Evolutionary conservation across 805 yeast genomes (phyloP).

Genomic region (Pichia rugopelliculosa): DNA sequence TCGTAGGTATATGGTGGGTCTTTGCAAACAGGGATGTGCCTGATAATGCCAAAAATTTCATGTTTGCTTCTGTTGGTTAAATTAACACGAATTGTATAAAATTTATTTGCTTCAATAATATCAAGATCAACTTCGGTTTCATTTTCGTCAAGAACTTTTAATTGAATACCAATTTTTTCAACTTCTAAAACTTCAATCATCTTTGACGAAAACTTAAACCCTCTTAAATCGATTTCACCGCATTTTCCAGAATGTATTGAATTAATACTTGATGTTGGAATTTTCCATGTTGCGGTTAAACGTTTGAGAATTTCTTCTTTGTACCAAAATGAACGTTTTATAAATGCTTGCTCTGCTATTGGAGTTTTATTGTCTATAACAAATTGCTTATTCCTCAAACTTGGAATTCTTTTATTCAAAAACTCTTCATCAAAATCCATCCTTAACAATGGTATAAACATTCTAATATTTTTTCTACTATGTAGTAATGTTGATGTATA

Average conservation of each 20-base stretch:
- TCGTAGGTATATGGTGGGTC: slow-evolving; percentile 33
- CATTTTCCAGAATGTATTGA: slow-evolving; percentile 28
- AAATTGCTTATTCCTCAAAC: slow-evolving; percentile 62
- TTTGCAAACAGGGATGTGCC: slow-evolving; percentile 47
- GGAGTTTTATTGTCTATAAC: slow-evolving; percentile 48
- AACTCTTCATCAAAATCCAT: slow-evolving; percentile 36
- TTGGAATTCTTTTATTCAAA: slow-evolving; percentile 55
- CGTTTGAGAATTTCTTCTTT: slow-evolving; percentile 54
- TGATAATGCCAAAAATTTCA: slow-evolving; percentile 44
- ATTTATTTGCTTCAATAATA: slow-evolving; percentile 37
- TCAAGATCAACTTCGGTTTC: slow-evolving; percentile 15
- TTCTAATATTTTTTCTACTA: slow-evolving; percentile 35
- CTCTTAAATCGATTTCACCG: slow-evolving; percentile 63
- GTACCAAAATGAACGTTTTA: slow-evolving; percentile 74
- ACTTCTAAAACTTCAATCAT: slow-evolving; percentile 52
- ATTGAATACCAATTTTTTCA: slow-evolving; percentile 39
- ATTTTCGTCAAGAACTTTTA: slow-evolving; percentile 22
- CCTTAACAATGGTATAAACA: slow-evolving; percentile 65
- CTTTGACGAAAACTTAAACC: slow-evolving; percentile 50
- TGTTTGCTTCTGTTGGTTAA: slow-evolving; percentile 41
- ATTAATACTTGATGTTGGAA: slow-evolving; percentile 20
- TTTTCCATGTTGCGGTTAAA: slow-evolving; percentile 62
- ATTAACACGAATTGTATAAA: slow-evolving; percentile 42
- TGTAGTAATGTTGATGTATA: slow-evolving; percentile 14
- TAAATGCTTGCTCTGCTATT: slow-evolving; percentile 47